A percentile compares a stretch with the other conserved stretches of the same genome.
These are phyloP conservation scores for Neltuma alba DNA, from an alignment of 306 rosid genomes.

Conservation along the genomic window DNA sequence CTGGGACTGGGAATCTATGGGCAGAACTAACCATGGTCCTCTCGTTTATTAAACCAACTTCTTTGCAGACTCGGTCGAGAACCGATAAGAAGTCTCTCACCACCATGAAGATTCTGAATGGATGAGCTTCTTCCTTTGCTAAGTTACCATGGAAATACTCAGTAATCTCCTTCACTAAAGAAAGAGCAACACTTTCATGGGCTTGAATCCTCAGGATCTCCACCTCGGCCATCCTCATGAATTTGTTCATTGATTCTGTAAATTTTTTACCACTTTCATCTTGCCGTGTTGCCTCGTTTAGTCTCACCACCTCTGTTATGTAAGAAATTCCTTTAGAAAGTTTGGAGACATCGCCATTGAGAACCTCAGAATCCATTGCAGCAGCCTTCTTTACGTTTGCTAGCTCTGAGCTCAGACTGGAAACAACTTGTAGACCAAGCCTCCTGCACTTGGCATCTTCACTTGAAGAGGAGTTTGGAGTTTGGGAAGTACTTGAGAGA, in stretches of 20 bases:
- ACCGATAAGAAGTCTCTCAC: constrained; percentile 80
- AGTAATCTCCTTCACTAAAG: constrained; percentile 90
- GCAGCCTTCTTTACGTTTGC: constrained; percentile 91
- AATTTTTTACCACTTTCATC: constrained; percentile 51
- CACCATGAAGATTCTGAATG: constrained; percentile 85
- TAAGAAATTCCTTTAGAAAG: constrained; percentile 69
- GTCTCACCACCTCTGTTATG: constrained; percentile 54
- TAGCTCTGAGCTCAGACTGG: constrained; percentile 81
- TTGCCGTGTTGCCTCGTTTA: constrained; percentile 40
- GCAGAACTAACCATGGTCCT: constrained; percentile 76
- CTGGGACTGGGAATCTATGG: constrained; percentile 87
- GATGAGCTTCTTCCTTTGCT: constrained; percentile 96
- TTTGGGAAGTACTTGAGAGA: constrained; percentile 47
- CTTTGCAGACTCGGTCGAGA: constrained; percentile 90
- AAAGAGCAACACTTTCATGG: constrained; percentile 77
- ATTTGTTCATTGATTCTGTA: constrained; percentile 66
- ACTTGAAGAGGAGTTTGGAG: constrained; percentile 45
- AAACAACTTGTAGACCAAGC: constrained; percentile 86
- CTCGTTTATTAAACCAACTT: constrained; percentile 83
- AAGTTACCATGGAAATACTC: constrained; percentile 96
- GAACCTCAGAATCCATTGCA: constrained; percentile 84
- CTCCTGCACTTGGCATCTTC: constrained; percentile 80
- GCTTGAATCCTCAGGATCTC: constrained; percentile 77
- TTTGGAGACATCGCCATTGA: constrained; percentile 67
- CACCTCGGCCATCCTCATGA: constrained; percentile 80